A percentile compares a stretch with the other conserved stretches of the same genome.
Conservation (phyloP, 1,284 basidiomycete genomes). For the Coniferiporia weirii region DNA sequence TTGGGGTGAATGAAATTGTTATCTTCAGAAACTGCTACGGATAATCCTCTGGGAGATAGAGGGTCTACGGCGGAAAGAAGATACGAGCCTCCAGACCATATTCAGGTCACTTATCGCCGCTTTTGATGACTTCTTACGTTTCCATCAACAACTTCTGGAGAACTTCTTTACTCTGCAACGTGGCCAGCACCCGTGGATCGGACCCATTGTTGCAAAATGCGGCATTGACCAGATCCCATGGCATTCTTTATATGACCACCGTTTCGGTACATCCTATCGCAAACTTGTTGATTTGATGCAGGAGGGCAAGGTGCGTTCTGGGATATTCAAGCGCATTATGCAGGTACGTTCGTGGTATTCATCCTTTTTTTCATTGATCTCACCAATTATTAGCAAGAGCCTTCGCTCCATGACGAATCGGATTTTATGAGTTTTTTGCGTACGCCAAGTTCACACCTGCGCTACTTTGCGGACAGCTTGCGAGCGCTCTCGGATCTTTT, state of each 20-base stretch:
- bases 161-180: slow-evolving; percentile 7
- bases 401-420: not conserved
- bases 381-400: not conserved
- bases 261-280: slow-evolving; percentile 3
- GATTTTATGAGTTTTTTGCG: slow-evolving; percentile 6
- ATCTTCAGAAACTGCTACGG: not conserved
- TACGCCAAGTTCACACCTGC: not conserved
- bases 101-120: not conserved
- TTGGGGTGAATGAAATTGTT: not conserved
- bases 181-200: slow-evolving; percentile 2
- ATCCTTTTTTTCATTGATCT: not conserved
- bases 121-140: slow-evolving; percentile 1
- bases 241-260: slow-evolving; percentile 6
- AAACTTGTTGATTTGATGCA: slow-evolving; percentile 2
- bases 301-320: slow-evolving; percentile 1
- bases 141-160: slow-evolving; percentile 4
- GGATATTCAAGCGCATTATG: slow-evolving; percentile 6
- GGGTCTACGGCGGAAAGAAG: slow-evolving; percentile 1
- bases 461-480: not conserved
- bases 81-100: not conserved
- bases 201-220: not conserved
- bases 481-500: not conserved
- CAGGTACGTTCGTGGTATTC: not conserved
- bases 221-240: slow-evolving; percentile 6
- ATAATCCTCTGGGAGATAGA: not conserved